phyloP scores from a whole-genome alignment of 257 asterid species.

The Gynochthodes officinalis region DNA sequence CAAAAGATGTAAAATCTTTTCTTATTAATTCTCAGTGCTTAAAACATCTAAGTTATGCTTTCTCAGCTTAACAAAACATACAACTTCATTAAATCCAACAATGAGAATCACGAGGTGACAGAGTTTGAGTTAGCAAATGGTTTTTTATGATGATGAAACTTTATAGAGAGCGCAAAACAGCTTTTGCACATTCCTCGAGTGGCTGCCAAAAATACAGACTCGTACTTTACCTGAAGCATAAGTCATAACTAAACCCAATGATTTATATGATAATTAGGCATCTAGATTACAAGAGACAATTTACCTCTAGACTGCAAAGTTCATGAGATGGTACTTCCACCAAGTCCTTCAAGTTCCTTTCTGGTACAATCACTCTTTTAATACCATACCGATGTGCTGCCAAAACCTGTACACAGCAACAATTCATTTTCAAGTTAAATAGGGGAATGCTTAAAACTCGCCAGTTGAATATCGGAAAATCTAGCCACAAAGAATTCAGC shows the following conservation, averaged over 20 bases:
- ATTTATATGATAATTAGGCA: conserved; percentile 9
- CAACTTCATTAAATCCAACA: too few relatives aligned
- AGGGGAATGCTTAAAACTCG: background rate
- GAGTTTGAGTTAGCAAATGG: background rate
- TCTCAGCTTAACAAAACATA: background rate
- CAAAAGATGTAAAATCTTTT: background rate
- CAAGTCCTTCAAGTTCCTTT: conserved; percentile 89
- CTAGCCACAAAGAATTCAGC: background rate
- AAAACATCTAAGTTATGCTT: background rate
- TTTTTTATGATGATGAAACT: background rate
- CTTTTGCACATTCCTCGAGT: background rate
- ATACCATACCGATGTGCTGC: conserved; percentile 96
- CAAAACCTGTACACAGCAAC: conserved; percentile 60
- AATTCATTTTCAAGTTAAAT: background rate
- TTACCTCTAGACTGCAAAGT: conserved; percentile 83
- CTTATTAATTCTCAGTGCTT: background rate
- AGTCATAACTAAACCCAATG: background rate
- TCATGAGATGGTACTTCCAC: conserved; percentile 92
- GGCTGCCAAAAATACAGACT: background rate
- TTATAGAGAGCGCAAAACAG: background rate
- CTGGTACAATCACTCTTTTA: conserved; percentile 93
- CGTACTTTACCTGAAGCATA: background rate
- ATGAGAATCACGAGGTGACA: too few relatives aligned
- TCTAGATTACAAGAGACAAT: background rate
- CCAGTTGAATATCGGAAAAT: background rate